Evolutionary conservation across 345 rosid species (phyloP).

Genomic region (Cardamine resedifolia): DNA sequence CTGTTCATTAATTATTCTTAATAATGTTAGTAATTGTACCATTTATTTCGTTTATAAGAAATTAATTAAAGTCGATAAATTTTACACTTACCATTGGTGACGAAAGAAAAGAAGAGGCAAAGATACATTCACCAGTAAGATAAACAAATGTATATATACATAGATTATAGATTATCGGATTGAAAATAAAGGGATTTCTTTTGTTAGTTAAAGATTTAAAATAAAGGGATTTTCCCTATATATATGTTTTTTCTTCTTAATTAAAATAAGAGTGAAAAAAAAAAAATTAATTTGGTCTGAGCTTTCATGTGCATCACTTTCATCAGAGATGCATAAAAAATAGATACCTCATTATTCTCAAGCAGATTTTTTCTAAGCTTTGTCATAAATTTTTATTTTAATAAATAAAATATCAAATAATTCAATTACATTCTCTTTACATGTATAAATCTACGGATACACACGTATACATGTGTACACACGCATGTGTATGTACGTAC

Average conservation of each 20-base stretch:
- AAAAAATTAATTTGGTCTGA: constrained; percentile 11
- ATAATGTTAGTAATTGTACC: constrained; percentile 26
- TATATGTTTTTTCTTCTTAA: background rate
- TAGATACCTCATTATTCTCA: constrained; percentile 43
- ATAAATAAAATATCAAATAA: background rate
- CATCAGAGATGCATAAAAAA: constrained; percentile 40
- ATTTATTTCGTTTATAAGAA: constrained; percentile 9
- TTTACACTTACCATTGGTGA: constrained; percentile 11
- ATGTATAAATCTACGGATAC: constrained; percentile 42
- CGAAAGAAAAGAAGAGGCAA: background rate
- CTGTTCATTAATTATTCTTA: constrained; percentile 6
- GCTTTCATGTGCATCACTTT: constrained; percentile 43
- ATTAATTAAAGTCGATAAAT: constrained; percentile 6
- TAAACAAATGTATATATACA: background rate
- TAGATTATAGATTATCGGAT: background rate
- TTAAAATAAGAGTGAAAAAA: background rate
- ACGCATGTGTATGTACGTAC: constrained; percentile 34
- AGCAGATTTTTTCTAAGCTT: constrained; percentile 34
- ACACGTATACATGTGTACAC: constrained; percentile 36
- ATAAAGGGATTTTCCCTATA: background rate
- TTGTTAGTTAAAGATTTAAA: too few relatives aligned
- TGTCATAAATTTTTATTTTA: constrained; percentile 9
- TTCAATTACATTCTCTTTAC: constrained; percentile 39
- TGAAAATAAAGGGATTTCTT: too few relatives aligned
- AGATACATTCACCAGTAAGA: background rate